Percentiles rank a stretch among this genome's conserved stretches.
These are phyloP conservation scores for Typha latifolia DNA, from an alignment of 176 grass and related monocot genomes.

Conservation along the genomic window DNA sequence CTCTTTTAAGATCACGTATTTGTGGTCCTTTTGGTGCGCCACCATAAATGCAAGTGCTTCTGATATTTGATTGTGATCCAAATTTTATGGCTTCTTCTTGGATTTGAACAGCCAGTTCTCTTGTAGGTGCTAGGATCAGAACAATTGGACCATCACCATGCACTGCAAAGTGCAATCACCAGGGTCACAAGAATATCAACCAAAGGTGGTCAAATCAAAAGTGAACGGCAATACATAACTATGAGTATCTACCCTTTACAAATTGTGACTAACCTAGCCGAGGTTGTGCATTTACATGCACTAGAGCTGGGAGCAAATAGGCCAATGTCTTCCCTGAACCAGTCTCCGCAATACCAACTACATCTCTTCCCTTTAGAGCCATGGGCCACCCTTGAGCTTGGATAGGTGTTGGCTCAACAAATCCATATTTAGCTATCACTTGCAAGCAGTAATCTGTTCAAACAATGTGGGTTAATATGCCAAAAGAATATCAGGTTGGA, in stretches of 20 bases:
- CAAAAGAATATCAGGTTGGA: neutral
- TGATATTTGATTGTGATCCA: conserved; percentile 58
- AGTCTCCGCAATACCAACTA: conserved; percentile 94
- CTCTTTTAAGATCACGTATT: conserved; percentile 84
- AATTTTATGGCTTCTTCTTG: conserved; percentile 91
- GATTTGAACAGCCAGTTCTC: conserved; percentile 95
- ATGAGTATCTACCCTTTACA: neutral
- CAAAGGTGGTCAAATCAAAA: neutral
- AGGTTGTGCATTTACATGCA: conserved; percentile 90
- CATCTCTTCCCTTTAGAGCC: conserved; percentile 93
- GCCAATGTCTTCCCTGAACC: conserved; percentile 93
- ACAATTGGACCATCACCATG: conserved; percentile 84
- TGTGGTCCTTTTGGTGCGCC: conserved; percentile 95
- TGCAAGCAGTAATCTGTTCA: conserved; percentile 67
- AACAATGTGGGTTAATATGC: too few relatives aligned
- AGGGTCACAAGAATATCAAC: conserved; percentile 5
- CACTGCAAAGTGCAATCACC: conserved; percentile 44
- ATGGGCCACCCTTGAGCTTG: conserved; percentile 97
- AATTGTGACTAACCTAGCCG: conserved; percentile 50
- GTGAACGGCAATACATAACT: neutral
- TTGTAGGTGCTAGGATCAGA: conserved; percentile 85
- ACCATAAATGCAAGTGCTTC: conserved; percentile 83
- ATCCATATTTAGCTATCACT: conserved; percentile 58
- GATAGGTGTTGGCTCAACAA: conserved; percentile 84
- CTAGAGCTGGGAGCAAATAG: conserved; percentile 70